Percentiles rank a stretch among this genome's conserved stretches.
phyloP scores from a whole-genome alignment of 2,329 filamentous ascomycete species.

The Colletotrichum spaethianum region DNA sequence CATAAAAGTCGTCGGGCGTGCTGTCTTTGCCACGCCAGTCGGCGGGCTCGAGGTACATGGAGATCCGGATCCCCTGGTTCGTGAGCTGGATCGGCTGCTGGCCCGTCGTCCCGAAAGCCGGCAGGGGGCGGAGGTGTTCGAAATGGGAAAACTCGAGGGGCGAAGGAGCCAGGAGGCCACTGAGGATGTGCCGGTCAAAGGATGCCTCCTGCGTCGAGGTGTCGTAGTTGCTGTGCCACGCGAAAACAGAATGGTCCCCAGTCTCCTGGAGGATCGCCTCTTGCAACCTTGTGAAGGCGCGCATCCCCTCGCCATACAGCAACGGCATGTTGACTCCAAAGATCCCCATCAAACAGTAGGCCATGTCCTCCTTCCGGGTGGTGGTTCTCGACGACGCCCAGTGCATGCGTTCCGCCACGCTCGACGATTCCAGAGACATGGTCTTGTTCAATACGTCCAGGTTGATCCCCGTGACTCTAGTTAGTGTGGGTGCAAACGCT shows the following conservation, averaged over 20 bases:
- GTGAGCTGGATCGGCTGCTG: slow-evolving; percentile 12
- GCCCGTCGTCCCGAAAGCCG: slow-evolving; percentile 8
- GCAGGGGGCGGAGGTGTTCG: not conserved
- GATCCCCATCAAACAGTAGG: slow-evolving; percentile 48
- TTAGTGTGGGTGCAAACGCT: slow-evolving; percentile 39
- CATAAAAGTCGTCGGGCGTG: not conserved
- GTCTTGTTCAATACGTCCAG: slow-evolving; percentile 35
- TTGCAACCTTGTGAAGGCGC: slow-evolving; percentile 44
- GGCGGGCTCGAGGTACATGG: slow-evolving; percentile 5
- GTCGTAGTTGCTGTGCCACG: slow-evolving; percentile 13
- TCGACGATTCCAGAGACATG: slow-evolving; percentile 39
- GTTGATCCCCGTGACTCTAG: slow-evolving; percentile 49
- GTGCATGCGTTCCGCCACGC: slow-evolving; percentile 47
- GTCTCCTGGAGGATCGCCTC: slow-evolving; percentile 45
- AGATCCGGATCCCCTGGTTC: slow-evolving; percentile 4
- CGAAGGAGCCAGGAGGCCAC: not conserved
- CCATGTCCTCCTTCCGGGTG: slow-evolving; percentile 44
- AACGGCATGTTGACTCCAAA: slow-evolving; percentile 48
- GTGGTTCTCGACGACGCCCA: slow-evolving; percentile 46
- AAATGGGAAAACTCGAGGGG: not conserved
- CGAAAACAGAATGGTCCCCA: slow-evolving; percentile 16
- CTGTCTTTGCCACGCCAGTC: not conserved
- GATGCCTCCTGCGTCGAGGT: not conserved
- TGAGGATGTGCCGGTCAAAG: slow-evolving; percentile 4
- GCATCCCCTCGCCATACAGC: slow-evolving; percentile 47